Evolutionary conservation across 257 asterid genomes (phyloP).

Genomic region (Plantago major): DNA sequence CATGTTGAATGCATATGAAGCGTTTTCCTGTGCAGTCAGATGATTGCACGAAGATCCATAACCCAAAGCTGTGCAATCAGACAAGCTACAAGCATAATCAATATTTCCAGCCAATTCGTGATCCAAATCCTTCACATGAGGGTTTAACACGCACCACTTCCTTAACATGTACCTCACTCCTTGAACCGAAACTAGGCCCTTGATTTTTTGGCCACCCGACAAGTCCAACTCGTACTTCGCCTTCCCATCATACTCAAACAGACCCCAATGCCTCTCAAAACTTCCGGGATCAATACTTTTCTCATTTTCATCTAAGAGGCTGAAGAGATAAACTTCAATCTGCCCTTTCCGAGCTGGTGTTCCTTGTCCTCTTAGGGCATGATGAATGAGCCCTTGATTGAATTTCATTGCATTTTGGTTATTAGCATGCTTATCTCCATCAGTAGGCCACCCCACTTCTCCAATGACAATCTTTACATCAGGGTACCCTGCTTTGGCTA

Average conservation of each 20-base stretch:
- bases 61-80: conserved; percentile 86
- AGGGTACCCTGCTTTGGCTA: conserved; percentile 75
- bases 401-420: conserved; percentile 50
- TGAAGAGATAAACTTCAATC: conserved; percentile 61
- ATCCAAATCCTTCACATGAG: conserved; percentile 38
- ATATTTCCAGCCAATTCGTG: conserved; percentile 44
- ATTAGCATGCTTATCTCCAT: conserved; percentile 68
- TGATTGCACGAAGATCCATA: conserved; percentile 90
- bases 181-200: conserved; percentile 51
- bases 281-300: conserved; percentile 87
- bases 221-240: conserved; percentile 73
- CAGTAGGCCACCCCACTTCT: conserved; percentile 97
- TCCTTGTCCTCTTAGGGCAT: conserved; percentile 61
- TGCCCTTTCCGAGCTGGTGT: conserved; percentile 69
- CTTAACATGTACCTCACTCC: conserved; percentile 65
- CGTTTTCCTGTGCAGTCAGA: conserved; percentile 54
- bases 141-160: conserved; percentile 73
- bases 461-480: conserved; percentile 68
- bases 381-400: conserved; percentile 72
- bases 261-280: conserved; percentile 95
- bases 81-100: conserved; percentile 76
- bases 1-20: conserved; percentile 96
- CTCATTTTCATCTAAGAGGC: conserved; percentile 78
- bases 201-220: conserved; percentile 35
- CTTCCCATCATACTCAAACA: conserved; percentile 78